Evolutionary conservation across 106 monocot species (phyloP), one percentile per base, ranked within the genome.

Genomic region (Triglochin maritima): DNA sequence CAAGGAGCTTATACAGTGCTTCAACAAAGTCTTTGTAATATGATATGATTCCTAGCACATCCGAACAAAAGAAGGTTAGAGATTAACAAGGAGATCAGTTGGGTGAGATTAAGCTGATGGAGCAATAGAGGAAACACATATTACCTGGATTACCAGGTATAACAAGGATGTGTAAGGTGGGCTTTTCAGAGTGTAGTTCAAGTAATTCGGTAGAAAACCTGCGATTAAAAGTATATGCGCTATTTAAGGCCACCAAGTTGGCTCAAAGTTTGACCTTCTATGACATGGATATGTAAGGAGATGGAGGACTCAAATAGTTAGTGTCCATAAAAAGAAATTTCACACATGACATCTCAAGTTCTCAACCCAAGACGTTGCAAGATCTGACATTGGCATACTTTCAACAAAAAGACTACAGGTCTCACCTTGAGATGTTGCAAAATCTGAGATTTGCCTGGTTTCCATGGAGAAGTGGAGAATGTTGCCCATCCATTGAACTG

Each of bases 91-190:
- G 4, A 13, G 5, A 46, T 2, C 17, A 46, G 46, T 41, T 57
- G 44, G 7, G 5, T 9, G 56, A 69, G 14, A 29, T 29, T 29
- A 69, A 57, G 47, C 15, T 12, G 12, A 6, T 55, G 10, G 11
- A 42, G 55, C 42, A 12, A n/a, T 15, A 66, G 41, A 50, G 16
- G 7, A 66, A 50, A 3, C 29, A 15, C 2, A 46, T 58, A 6
- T 55, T 50, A 94, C 93, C 93, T 84, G 93, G 89, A 68, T 94
- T 94, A 46, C 89, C 89, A 47, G 93, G 89, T 48, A 94, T 79
- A n/a, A 94, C 9, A 29, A 66, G 7, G 29, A 66, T 12, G 12
- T 66, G 66, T 42, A 66, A 17, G 3, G 49, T 42, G n/a, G 66
- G 66, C 13, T 66, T 66, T 4, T 66, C 66, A 51, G 42, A 66